Evolutionary conservation across 2,329 filamentous ascomycete species (phyloP).

Genomic region (Iodosphaeria phyllophila): DNA sequence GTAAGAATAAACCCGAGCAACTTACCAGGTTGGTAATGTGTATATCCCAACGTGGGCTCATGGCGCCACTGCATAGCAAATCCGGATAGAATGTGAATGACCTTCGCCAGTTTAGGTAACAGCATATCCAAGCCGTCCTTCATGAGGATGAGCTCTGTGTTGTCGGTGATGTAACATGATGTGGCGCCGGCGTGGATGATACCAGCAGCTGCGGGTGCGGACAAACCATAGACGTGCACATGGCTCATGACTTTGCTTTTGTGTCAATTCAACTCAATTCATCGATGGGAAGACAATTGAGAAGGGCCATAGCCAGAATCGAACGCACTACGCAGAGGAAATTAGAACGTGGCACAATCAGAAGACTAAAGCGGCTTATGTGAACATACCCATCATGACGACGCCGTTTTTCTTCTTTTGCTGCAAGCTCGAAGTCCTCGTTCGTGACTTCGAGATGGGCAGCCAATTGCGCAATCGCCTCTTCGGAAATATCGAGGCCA

Average conservation of each 20-base stretch:
- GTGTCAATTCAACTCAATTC: no score
- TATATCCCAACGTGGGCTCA: slow-evolving; percentile 57
- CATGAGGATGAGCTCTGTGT: slow-evolving; percentile 62
- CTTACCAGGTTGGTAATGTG: slow-evolving; percentile 37
- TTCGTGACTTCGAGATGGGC: slow-evolving; percentile 59
- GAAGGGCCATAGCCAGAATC: no score
- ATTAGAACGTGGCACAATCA: slow-evolving; percentile 4
- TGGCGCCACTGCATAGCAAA: slow-evolving; percentile 61
- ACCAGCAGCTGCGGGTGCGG: slow-evolving; percentile 27
- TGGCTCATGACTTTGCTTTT: slow-evolving; percentile 45
- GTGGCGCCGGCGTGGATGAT: slow-evolving; percentile 65
- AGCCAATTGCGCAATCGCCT: slow-evolving; percentile 62
- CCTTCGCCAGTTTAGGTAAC: slow-evolving; percentile 58
- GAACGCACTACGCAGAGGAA: slow-evolving; percentile 19
- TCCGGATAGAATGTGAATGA: slow-evolving; percentile 52
- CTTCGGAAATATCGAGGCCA: slow-evolving; percentile 53
- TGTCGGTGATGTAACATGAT: slow-evolving; percentile 48
- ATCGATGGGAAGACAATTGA: no score
- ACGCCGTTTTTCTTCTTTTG: slow-evolving; percentile 56
- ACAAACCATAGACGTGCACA: slow-evolving; percentile 53
- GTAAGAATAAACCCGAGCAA: background rate
- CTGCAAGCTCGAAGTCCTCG: slow-evolving; percentile 55
- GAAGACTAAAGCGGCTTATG: background rate
- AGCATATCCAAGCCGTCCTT: slow-evolving; percentile 59
- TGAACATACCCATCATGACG: slow-evolving; percentile 28